Evolutionary conservation across 495 filamentous ascomycete species (phyloP), one percentile per base, ranked within the genome.

Genomic region (Aspergillus carlsbadensis): DNA sequence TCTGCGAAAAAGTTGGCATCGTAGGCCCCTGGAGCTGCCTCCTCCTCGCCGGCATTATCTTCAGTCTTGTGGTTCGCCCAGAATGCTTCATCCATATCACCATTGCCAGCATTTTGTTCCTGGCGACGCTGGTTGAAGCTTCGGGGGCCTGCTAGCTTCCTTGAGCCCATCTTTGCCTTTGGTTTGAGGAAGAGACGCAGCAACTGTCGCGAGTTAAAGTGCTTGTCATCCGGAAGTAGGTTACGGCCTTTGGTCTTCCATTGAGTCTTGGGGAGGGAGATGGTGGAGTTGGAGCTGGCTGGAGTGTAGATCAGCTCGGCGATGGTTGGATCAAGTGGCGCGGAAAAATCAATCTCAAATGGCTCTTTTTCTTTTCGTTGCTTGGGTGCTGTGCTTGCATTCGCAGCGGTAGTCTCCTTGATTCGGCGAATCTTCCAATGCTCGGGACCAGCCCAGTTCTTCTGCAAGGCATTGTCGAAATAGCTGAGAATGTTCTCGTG

Each of bases 381-480:
- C 54, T 76, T 81, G 50, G 69, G 75, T 52, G 74, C 81, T 55
- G 81, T 78, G 55, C 79, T 80, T 6, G 83, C 71, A 34, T 76
- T 80, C 13, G 80, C 74, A 31, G 88, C 90, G 53, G 81, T 84
- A 56, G 82, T 79, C 53, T 94, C 89, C 71, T 96, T 96, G 69
- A 98, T 93, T 66, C 87, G 89, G 39, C 90, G 81, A 63, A 99
- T 98, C 61, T 92, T 84, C 94, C 94, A 99, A 72, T 99, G 95
- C 68, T 99, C 95, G 35, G 94, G 94, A 44, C 91, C 95, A n/a
- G 90, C 91, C 94, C 94, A 99, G 70, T 96, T 98, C 79, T 95
- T 96, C 62, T 89, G 85, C 22, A 96, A 75, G 8, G 93, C 92
- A 63, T 96, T 87, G 70, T 99, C 94, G 66, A 99, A 99, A 73